These are phyloP conservation scores for Taphrina wiesneri DNA, from an alignment of 1,139 yeast species.

Conservation along the genomic window DNA sequence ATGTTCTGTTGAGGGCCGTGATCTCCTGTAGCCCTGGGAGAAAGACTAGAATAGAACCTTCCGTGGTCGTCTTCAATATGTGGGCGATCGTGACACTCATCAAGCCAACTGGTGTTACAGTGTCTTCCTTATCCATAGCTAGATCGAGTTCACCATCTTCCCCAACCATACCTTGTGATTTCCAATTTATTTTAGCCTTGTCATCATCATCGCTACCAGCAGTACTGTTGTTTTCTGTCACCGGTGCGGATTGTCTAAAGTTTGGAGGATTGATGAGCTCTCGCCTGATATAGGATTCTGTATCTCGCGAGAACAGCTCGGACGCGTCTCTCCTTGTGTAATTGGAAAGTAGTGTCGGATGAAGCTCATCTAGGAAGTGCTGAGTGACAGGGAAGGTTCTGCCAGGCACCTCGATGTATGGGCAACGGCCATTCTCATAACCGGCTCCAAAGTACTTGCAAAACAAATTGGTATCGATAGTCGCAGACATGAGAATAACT, in stretches of 20 bases:
- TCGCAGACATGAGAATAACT: constrained; percentile 78
- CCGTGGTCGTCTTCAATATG: constrained; percentile 32
- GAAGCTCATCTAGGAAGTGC: constrained; percentile 50
- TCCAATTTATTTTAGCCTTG: constrained; percentile 33
- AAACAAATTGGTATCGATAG: constrained; percentile 64
- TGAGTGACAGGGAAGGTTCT: constrained; percentile 76
- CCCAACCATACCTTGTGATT: constrained; percentile 19
- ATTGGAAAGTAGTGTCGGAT: constrained; percentile 1
- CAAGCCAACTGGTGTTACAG: constrained; percentile 33
- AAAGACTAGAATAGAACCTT: constrained; percentile 63
- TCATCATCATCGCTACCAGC: constrained; percentile 11
- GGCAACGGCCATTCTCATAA: constrained; percentile 46
- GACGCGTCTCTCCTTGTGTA: constrained; percentile 15
- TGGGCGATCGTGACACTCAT: constrained; percentile 35
- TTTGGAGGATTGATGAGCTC: constrained; percentile 16
- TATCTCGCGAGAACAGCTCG: constrained; percentile 22
- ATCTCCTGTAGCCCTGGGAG: constrained; percentile 81
- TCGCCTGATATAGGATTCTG: constrained; percentile 18
- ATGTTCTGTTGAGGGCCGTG: constrained; percentile 64
- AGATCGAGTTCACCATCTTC: constrained; percentile 31
- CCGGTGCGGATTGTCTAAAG: constrained; percentile 7
- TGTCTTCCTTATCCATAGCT: constrained; percentile 26
- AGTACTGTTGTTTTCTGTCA: constrained; percentile 14
- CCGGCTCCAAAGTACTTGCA: constrained; percentile 54
- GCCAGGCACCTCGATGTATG: constrained; percentile 72